phyloP scores from a whole-genome alignment of 768 basidiomycete genomes.

The Pholiota molesta region DNA sequence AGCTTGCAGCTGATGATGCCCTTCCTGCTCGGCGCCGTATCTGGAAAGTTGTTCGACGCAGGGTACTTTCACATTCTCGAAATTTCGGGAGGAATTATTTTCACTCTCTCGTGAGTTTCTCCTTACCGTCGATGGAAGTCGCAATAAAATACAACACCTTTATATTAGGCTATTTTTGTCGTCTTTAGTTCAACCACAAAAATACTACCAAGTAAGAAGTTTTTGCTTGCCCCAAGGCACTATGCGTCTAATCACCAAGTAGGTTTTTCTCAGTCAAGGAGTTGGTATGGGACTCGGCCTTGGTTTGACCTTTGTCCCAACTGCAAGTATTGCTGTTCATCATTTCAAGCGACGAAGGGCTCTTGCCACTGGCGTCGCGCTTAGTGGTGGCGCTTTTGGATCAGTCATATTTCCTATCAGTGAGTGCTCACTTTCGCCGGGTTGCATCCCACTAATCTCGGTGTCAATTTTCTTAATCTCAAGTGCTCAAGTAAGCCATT shows the following conservation, averaged over 20 bases:
- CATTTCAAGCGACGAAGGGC: conserved; percentile 42
- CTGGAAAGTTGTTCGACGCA: conserved; percentile 45
- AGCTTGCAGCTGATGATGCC: conserved; percentile 47
- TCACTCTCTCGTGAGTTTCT: conserved; percentile 24
- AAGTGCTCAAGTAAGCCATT: conserved; percentile 27
- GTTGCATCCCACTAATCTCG: background rate
- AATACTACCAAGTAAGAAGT: conserved; percentile 42
- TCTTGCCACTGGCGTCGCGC: conserved; percentile 34
- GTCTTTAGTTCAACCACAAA: conserved; percentile 38
- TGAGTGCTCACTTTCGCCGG: conserved; percentile 1
- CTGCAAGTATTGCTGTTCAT: conserved; percentile 41
- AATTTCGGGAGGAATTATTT: conserved; percentile 23
- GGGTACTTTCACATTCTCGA: conserved; percentile 42
- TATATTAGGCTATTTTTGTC: conserved; percentile 37
- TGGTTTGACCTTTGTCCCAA: conserved; percentile 49
- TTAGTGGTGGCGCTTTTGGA: conserved; percentile 43
- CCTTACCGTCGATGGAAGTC: background rate
- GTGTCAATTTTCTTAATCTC: background rate
- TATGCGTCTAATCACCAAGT: background rate
- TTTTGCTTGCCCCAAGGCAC: too few species aligned
- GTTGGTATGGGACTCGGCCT: conserved; percentile 49
- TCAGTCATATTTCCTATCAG: conserved; percentile 36
- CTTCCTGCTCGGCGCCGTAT: conserved; percentile 38
- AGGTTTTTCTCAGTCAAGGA: conserved; percentile 49
- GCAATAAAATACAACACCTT: background rate